Percentiles rank a stretch among this genome's conserved stretches.
phyloP scores from a whole-genome alignment of 1,139 yeast species.

The Arxiozyma slooffiae region DNA sequence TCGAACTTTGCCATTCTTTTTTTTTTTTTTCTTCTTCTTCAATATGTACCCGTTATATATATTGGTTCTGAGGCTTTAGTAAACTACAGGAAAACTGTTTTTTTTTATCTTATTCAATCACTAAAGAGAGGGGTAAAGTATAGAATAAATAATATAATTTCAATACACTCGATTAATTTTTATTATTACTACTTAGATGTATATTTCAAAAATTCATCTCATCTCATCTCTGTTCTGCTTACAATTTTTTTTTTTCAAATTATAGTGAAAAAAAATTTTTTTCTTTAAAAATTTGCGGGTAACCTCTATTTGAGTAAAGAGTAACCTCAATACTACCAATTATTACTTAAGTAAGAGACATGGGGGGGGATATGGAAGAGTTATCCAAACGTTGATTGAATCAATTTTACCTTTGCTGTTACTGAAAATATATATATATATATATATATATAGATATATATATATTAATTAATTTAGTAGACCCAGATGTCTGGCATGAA shows the following conservation, averaged over 20 bases:
- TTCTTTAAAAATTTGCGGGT: not conserved
- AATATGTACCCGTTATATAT: not conserved
- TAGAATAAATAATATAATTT: too few relatives aligned
- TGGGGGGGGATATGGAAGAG: not conserved
- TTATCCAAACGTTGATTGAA: too few relatives aligned
- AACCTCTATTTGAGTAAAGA: not conserved
- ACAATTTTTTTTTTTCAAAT: too few relatives aligned
- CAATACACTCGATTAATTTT: too few relatives aligned
- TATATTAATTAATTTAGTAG: conserved; percentile 24
- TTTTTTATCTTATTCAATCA: too few relatives aligned
- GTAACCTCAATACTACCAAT: too few relatives aligned
- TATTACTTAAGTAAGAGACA: not conserved
- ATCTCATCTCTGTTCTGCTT: conserved; percentile 1
- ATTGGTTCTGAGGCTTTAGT: not conserved
- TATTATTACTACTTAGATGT: too few relatives aligned
- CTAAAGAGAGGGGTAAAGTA: not conserved
- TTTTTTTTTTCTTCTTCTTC: too few relatives aligned
- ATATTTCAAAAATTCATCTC: not conserved
- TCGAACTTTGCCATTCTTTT: conserved; percentile 7
- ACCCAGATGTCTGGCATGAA: conserved; percentile 75
- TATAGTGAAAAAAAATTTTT: not conserved
- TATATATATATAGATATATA: not conserved
- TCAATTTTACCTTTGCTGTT: not conserved
- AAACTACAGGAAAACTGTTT: not conserved
- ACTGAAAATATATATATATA: too few relatives aligned